Evolutionary conservation across 495 filamentous ascomycete genomes (phyloP).

Genomic region (Chlorociboria aeruginascens): DNA sequence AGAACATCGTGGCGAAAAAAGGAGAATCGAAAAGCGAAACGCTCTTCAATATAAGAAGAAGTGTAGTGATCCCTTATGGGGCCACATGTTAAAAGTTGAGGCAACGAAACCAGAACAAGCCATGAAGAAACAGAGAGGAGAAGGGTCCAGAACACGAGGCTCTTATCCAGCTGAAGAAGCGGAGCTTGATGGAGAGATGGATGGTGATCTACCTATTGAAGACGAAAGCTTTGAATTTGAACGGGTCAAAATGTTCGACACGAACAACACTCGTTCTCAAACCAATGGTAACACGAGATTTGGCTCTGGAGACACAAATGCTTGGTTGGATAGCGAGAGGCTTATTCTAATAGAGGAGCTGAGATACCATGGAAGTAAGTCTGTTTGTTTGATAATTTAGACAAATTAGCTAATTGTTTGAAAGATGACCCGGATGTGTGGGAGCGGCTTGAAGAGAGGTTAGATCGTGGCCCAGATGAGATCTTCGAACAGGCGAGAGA

Average conservation of each 20-base stretch:
- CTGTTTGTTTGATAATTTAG: neutral
- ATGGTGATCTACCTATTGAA: neutral
- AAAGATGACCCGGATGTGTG: slow-evolving; percentile 5
- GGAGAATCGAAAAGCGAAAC: too few species aligned
- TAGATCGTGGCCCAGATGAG: slow-evolving; percentile 11
- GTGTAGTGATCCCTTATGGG: too few species aligned
- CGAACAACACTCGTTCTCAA: neutral
- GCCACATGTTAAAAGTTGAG: too few species aligned
- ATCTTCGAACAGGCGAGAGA: slow-evolving; percentile 11
- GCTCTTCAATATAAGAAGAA: too few species aligned
- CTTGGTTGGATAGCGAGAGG: neutral
- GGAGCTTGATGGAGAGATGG: neutral
- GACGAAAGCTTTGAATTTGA: neutral
- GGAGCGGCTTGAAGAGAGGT: neutral
- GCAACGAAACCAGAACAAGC: neutral
- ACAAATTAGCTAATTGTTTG: neutral
- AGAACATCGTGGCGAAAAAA: neutral
- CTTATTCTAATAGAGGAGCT: neutral
- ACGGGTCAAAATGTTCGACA: neutral
- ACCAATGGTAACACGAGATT: neutral
- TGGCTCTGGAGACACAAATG: neutral
- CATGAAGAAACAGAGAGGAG: neutral
- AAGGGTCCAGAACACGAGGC: too few species aligned
- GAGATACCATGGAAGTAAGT: neutral
- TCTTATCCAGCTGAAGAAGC: too few species aligned